Percentiles rank a stretch among this genome's conserved stretches.
Conservation (phyloP, 441 rosid genomes). For the Dalechampia spathulata region DNA sequence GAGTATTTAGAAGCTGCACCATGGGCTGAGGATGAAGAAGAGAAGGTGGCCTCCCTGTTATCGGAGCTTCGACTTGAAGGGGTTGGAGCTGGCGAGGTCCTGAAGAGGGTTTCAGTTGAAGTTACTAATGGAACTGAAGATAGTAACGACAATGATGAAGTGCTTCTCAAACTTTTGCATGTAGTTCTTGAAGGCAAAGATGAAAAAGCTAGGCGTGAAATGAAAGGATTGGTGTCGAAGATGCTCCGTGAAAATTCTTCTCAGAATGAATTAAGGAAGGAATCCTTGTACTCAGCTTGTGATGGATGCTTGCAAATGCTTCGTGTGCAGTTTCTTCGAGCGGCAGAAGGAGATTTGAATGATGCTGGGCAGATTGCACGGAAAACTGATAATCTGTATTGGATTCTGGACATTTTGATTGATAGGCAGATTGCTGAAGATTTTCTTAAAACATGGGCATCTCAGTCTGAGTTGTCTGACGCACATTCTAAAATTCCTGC, state of each 20-base stretch:
- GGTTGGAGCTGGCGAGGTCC: slow-evolving; percentile 82
- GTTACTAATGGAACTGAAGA: slow-evolving; percentile 44
- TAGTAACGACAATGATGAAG: slow-evolving; percentile 52
- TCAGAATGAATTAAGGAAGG: slow-evolving; percentile 78
- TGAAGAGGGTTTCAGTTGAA: slow-evolving; percentile 84
- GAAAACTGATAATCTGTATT: slow-evolving; percentile 85
- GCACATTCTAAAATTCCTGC: slow-evolving; percentile 72
- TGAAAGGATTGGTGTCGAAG: slow-evolving; percentile 90
- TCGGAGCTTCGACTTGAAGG: slow-evolving; percentile 84
- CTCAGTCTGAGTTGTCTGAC: slow-evolving; percentile 61
- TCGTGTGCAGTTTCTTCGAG: slow-evolving; percentile 46
- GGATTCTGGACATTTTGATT: slow-evolving; percentile 86
- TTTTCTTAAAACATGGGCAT: slow-evolving; percentile 77
- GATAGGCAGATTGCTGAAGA: slow-evolving; percentile 95
- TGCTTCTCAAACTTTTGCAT: slow-evolving; percentile 72
- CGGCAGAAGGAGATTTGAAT: slow-evolving; percentile 55
- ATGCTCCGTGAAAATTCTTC: slow-evolving; percentile 95
- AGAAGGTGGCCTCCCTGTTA: slow-evolving; percentile 68
- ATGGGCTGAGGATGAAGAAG: slow-evolving; percentile 98
- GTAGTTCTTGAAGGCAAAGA: slow-evolving; percentile 96
- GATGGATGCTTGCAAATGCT: slow-evolving; percentile 76
- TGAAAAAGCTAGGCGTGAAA: slow-evolving; percentile 94
- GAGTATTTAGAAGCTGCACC: slow-evolving; percentile 98
- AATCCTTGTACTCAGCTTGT: slow-evolving; percentile 79
- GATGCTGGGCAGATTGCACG: slow-evolving; percentile 71